Base-by-base conservation (phyloP, 2,329 filamentous ascomycete species). In the Monosporascus sp. region DNA sequence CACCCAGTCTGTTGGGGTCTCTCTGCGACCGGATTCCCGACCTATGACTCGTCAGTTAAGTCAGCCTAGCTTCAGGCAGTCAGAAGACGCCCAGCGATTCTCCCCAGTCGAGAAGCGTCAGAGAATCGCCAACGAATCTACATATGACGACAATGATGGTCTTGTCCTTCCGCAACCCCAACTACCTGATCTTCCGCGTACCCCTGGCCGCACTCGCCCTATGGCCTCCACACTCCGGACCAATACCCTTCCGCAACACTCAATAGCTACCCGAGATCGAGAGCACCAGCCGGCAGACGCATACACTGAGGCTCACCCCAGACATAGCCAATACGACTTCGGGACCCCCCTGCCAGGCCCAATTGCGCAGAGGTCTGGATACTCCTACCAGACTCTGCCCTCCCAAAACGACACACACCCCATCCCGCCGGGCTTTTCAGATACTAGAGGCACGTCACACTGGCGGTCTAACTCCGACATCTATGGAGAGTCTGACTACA, bases 1-100 rank as follows among this genome's bases (percentile, higher is more conserved):
- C 36, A 67, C 71, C 2, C 68, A 70, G 55, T 72, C 71, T 1
- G 67, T 70, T 54, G 67, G 66, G 20, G 62, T 67, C 52, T 36
- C 57, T 59, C 35, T 57, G 36, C 57, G 53, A n/a, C 50, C 58
- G 39, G 57, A 62, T 18, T 39, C 59, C 22, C 54, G 56, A 11
- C 60, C 61, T 7, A 65, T 65, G 60, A 45, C 54, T 27, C 66
- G 62, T 48, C 65, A 63, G 15, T 52, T 57, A 18, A 67, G 64
- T 57, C 66, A 67, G 48, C 59, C 64, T 17, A 51, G 55, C 25
- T 53, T 54, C 37, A 59, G 54, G 43, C 57, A 57, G 50, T 44
- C 54, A 2, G 59, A 54, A 18, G 56, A 60, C 48, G 41, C 54
- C n/a, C 48, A 52, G 38, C 51, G 52, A 36, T 47, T 54, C 27